Percentiles rank a stretch among this genome's conserved stretches.
Evolutionary conservation across 768 basidiomycete species (phyloP).

Genomic region (Leccinum rimulosum): DNA sequence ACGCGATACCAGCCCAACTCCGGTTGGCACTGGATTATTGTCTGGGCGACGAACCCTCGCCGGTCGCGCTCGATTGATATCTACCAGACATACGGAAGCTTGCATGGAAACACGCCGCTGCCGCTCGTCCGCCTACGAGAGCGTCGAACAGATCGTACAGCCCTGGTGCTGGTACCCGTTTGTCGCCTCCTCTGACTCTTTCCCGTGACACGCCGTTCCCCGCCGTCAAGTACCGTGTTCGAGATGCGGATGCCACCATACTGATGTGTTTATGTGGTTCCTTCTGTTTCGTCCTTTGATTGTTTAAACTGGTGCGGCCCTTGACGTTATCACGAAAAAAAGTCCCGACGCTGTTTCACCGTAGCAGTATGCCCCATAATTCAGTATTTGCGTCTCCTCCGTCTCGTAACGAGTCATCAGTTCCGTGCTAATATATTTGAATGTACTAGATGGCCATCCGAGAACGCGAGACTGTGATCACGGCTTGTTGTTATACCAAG

Average conservation of each 20-base stretch:
- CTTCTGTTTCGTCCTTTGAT: neutral
- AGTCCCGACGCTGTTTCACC: neutral
- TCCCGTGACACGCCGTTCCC: neutral
- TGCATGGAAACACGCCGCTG: slow-evolving; percentile 28
- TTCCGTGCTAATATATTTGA: neutral
- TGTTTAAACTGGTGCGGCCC: neutral
- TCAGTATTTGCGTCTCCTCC: neutral
- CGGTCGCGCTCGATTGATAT: slow-evolving; percentile 33
- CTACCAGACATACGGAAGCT: slow-evolving; percentile 24
- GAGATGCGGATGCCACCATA: neutral
- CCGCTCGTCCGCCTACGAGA: slow-evolving; percentile 9
- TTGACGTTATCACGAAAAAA: neutral
- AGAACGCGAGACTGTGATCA: too few species aligned
- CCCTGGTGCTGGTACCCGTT: neutral
- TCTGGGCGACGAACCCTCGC: slow-evolving; percentile 42
- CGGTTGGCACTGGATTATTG: slow-evolving; percentile 41
- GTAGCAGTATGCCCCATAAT: neutral
- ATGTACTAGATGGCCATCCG: neutral
- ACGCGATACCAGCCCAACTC: slow-evolving; percentile 36
- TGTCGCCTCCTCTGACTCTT: slow-evolving; percentile 1
- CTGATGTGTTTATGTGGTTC: neutral
- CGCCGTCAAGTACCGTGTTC: neutral
- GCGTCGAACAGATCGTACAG: slow-evolving; percentile 4
- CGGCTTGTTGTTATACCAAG: too few species aligned
- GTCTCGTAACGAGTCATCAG: neutral